Evolutionary conservation across 345 rosid species (phyloP).

Genomic region (Citrus unshiu): DNA sequence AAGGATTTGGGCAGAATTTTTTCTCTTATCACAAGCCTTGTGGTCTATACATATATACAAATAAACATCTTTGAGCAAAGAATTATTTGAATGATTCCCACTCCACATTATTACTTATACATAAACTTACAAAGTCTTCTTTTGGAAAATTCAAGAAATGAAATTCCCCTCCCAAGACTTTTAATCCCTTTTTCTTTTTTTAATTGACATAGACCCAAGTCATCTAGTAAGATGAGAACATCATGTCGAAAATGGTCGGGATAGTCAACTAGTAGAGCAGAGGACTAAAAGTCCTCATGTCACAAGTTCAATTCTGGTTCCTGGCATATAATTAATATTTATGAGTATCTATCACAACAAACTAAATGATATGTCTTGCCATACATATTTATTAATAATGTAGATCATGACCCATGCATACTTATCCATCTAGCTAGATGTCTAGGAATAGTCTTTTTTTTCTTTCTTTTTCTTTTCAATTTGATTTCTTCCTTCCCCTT

Average conservation of each 20-base stretch:
- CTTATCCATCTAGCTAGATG: neutral
- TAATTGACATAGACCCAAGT: too few species aligned
- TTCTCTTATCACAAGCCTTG: neutral
- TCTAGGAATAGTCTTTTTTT: neutral
- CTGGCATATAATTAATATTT: too few species aligned
- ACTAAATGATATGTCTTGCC: neutral
- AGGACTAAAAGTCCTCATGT: conserved; percentile 4
- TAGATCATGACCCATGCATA: neutral
- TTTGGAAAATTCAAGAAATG: too few species aligned
- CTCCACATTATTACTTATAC: too few species aligned
- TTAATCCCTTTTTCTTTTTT: too few species aligned
- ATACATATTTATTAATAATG: neutral
- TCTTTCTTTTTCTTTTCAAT: too few species aligned
- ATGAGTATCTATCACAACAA: neutral
- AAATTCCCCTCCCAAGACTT: too few species aligned
- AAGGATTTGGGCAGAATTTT: neutral
- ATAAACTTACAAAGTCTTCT: too few species aligned
- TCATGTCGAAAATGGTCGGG: neutral
- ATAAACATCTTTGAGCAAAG: neutral
- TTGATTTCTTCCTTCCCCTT: neutral
- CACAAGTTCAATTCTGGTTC: neutral
- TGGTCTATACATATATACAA: neutral
- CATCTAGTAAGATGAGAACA: neutral
- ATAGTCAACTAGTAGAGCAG: conserved; percentile 1
- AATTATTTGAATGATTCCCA: neutral